Percentiles rank a stretch among this genome's conserved stretches.
Evolutionary conservation across 2,329 filamentous ascomycete species (phyloP).

Genomic region (Macroventuria anomochaeta): DNA sequence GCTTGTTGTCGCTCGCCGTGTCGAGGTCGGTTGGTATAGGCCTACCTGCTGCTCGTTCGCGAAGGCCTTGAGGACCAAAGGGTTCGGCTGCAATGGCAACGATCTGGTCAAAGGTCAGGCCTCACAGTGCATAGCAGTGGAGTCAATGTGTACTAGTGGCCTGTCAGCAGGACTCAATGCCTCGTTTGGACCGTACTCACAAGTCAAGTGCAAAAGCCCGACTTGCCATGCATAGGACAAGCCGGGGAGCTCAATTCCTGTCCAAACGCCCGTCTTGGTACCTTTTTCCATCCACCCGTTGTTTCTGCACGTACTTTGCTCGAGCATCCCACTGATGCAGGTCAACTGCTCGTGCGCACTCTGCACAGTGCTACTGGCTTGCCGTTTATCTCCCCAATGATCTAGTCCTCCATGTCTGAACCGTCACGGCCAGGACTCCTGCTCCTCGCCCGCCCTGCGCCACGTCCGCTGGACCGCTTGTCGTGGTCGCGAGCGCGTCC

Average conservation of each 20-base stretch:
- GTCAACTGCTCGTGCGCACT: no score
- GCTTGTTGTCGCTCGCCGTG: no score
- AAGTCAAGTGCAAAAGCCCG: conserved; percentile 18
- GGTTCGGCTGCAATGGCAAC: background rate
- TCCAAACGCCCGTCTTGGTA: background rate
- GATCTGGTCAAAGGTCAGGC: background rate
- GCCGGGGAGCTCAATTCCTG: conserved; percentile 23
- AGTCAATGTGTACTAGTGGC: background rate
- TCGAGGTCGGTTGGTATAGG: no score
- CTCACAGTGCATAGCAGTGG: background rate
- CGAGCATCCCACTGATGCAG: no score
- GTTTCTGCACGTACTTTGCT: background rate
- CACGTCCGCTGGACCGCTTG: conserved; percentile 39
- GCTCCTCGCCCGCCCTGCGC: conserved; percentile 49
- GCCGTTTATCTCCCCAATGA: background rate
- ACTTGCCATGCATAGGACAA: conserved; percentile 19
- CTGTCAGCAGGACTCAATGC: background rate
- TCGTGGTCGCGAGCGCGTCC: conserved; percentile 45
- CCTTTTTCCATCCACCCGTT: no score
- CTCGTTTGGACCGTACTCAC: conserved; percentile 15
- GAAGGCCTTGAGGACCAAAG: background rate
- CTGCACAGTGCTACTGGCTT: background rate
- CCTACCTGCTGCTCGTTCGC: no score
- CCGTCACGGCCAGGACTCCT: conserved; percentile 52
- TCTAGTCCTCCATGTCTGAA: conserved; percentile 42